Conservation (phyloP, 2,329 filamentous ascomycete species). For the Chaetomium strumarium region DNA sequence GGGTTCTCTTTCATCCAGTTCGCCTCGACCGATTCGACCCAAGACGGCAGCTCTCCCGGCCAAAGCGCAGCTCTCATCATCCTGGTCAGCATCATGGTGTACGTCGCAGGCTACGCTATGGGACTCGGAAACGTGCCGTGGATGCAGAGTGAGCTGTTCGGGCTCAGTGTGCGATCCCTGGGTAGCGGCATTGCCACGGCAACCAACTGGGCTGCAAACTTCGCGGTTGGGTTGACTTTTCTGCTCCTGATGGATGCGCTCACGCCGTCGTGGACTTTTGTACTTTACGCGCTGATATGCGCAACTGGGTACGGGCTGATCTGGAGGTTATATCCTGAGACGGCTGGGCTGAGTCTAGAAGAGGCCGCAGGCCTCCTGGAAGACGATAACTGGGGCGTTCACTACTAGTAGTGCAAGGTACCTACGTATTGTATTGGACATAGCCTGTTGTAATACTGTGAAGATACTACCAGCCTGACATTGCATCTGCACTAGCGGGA, state of each 20-base stretch:
- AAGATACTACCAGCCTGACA: background rate
- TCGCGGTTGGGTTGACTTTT: conserved; percentile 79
- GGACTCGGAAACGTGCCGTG: conserved; percentile 90
- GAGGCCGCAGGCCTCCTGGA: conserved; percentile 68
- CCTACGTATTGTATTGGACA: background rate
- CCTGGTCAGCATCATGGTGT: conserved; percentile 70
- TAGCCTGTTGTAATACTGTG: background rate
- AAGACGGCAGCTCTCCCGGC: conserved; percentile 15
- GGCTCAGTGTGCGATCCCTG: conserved; percentile 64
- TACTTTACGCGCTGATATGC: conserved; percentile 71
- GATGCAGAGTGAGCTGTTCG: conserved; percentile 93
- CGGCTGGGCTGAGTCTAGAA: conserved; percentile 73
- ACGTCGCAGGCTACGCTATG: conserved; percentile 79
- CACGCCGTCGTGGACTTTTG: conserved; percentile 71
- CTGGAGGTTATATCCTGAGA: conserved; percentile 79
- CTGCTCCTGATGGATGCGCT: conserved; percentile 77
- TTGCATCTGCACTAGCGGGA: conserved; percentile 4
- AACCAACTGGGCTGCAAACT: conserved; percentile 85
- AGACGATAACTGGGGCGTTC: conserved; percentile 68
- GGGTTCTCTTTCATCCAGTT: conserved; percentile 64
- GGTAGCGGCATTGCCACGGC: conserved; percentile 70
- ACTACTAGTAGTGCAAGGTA: too few relatives aligned
- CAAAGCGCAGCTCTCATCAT: conserved; percentile 49
- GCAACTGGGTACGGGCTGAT: conserved; percentile 59
- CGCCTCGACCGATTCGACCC: conserved; percentile 21